Conservation (phyloP, 208 protist species). For the Acanthamoeba rhysodes region DNA sequence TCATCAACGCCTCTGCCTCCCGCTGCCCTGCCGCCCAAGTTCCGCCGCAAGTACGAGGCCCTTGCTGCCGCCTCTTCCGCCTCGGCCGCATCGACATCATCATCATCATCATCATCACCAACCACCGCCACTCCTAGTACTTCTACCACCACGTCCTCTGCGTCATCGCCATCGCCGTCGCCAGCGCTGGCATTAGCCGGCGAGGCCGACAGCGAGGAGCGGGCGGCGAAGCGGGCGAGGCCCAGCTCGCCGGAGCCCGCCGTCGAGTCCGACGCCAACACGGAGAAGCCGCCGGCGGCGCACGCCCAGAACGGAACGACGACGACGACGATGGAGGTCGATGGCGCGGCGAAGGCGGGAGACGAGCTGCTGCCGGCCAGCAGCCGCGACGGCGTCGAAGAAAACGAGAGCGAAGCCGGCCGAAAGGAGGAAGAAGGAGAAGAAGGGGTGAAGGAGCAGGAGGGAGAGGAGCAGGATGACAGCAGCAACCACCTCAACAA, state of each 20-base stretch:
- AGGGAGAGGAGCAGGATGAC: not conserved
- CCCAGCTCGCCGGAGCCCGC: not conserved
- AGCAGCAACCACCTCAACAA: not conserved
- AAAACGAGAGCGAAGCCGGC: not conserved
- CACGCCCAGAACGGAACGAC: not conserved
- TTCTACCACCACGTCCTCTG: not conserved
- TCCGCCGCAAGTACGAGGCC: conserved; percentile 24
- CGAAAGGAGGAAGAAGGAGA: not conserved
- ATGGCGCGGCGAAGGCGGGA: too few relatives aligned
- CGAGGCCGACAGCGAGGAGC: not conserved
- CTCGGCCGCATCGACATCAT: not conserved
- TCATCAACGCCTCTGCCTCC: not conserved
- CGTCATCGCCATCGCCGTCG: not conserved
- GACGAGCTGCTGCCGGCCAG: not conserved
- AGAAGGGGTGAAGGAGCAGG: not conserved
- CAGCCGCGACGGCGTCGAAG: too few relatives aligned
- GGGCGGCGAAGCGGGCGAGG: not conserved
- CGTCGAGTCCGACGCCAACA: not conserved
- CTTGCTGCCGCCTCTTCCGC: not conserved
- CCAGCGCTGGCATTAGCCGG: not conserved
- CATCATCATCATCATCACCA: not conserved
- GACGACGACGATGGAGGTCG: not conserved
- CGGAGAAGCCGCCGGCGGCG: not conserved
- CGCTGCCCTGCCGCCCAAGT: not conserved
- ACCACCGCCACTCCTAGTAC: not conserved